A percentile compares a stretch with the other conserved stretches of the same genome.
These are phyloP conservation scores for Phytophthora pinifolia DNA, from an alignment of 352 stramenopile species.

Conservation along the genomic window DNA sequence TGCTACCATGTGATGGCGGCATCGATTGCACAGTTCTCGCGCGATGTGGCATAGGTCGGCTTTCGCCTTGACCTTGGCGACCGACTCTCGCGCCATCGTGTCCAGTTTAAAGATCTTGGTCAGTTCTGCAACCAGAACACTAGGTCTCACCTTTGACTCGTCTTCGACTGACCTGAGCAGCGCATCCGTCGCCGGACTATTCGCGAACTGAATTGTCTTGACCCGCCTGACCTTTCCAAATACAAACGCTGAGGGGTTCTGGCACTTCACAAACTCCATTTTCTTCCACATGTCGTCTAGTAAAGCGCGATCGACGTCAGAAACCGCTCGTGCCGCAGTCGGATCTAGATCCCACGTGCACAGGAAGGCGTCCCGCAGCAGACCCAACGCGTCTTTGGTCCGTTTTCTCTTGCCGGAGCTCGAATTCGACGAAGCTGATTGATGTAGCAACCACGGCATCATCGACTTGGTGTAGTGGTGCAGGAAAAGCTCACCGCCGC, in stretches of 20 bases:
- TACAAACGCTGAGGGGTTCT: constrained; percentile 68
- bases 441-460: constrained; percentile 70
- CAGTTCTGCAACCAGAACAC: constrained; percentile 60
- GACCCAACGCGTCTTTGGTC: constrained; percentile 50
- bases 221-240: constrained; percentile 68
- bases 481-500: constrained; percentile 78
- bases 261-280: constrained; percentile 70
- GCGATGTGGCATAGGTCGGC: constrained; percentile 72
- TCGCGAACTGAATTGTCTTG: constrained; percentile 69
- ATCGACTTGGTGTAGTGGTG: constrained; percentile 84
- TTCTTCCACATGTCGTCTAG: constrained; percentile 88
- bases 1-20: constrained; percentile 75
- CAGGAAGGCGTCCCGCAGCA: constrained; percentile 79
- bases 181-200: constrained; percentile 55
- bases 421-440: constrained; percentile 52
- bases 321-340: constrained; percentile 64
- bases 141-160: constrained; percentile 53
- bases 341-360: constrained; percentile 84
- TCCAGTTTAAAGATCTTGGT: constrained; percentile 78
- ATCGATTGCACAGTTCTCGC: constrained; percentile 77
- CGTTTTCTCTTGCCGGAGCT: constrained; percentile 56
- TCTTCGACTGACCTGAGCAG: constrained; percentile 63
- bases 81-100: constrained; percentile 71
- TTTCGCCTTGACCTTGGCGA: constrained; percentile 61
- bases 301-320: constrained; percentile 66